Evolutionary conservation across 805 yeast genomes (phyloP), one percentile per base, ranked within the genome.

Genomic region (Starmerella scarabaei): DNA sequence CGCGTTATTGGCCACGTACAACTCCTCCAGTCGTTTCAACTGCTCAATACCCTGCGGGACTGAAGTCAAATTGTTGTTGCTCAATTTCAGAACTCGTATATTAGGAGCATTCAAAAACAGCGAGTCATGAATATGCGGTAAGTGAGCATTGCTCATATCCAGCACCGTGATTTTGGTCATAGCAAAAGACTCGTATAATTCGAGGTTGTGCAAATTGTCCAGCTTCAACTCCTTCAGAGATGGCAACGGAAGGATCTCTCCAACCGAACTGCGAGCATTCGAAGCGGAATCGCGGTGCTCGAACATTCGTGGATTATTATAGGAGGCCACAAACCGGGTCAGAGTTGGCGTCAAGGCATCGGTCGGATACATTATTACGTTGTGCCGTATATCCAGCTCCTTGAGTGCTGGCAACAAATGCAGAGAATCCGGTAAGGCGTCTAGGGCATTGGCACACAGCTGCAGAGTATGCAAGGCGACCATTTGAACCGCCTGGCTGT

Each of bases 81-180:
- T 91, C 46, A 91, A 60, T 21, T 74, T 75, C 47, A 91, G 61
- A 43, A 73, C 79, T 50, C 81, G 93, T 38, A 85, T 63, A 43
- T 73, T 71, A 0, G 80, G 72, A 31, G 85, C 65, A 47, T 67
- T 69, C 6, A 67, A 58, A 33, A 85, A 66, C 42, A 85, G 72
- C 15, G 70, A 72, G 6, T 72, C 66, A 1, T 86, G 78, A 21
- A 91, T 64, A 5, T 81, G 67, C 0, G 94, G 73, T 36, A 91
- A 63, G 52, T 82, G 84, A 1, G 94, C 95, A 53, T 80, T 80
- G 8, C 81, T 73, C 38, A 91, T 63, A 45, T 84, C 84, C 36
- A 91, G 65, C 15, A 75, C 73, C 2, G 43, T 37, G 15, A 48
- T 19, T 0, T 29, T 17, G 21, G 23, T 17, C 44, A 47, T 34